These are phyloP conservation scores for Saturnispora ahearnii DNA, from an alignment of 805 yeast species.

Conservation along the genomic window DNA sequence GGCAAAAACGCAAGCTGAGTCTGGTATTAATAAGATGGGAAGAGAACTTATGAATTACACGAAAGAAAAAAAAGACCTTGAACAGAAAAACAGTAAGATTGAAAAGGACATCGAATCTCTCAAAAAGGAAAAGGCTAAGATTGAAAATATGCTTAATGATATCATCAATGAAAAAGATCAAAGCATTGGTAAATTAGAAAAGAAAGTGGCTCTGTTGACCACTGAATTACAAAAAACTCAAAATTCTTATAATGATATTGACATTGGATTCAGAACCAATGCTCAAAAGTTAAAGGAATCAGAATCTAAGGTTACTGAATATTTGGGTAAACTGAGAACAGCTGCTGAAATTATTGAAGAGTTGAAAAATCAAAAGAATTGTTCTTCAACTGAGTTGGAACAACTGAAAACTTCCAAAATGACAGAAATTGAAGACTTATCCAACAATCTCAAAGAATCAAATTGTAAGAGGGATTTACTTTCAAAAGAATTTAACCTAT, in stretches of 20 bases:
- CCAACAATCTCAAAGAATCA: slow-evolving; percentile 9
- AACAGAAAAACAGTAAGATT: slow-evolving; percentile 32
- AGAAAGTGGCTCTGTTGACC: slow-evolving; percentile 10
- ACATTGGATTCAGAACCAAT: slow-evolving; percentile 18
- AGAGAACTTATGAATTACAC: slow-evolving; percentile 65
- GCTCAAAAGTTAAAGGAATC: slow-evolving; percentile 19
- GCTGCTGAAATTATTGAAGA: slow-evolving; percentile 24
- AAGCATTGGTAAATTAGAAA: slow-evolving; percentile 18
- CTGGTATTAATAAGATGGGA: slow-evolving; percentile 85
- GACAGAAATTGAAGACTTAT: slow-evolving; percentile 9
- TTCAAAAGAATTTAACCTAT: neutral
- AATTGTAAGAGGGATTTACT: neutral
- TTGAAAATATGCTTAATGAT: slow-evolving; percentile 19
- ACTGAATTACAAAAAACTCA: slow-evolving; percentile 17
- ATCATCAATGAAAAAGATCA: slow-evolving; percentile 19
- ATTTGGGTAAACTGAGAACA: slow-evolving; percentile 16
- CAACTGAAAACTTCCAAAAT: slow-evolving; percentile 6
- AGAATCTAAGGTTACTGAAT: slow-evolving; percentile 17
- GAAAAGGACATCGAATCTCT: slow-evolving; percentile 33
- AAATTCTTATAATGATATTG: slow-evolving; percentile 21
- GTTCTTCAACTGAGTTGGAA: slow-evolving; percentile 13
- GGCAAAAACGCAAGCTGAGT: slow-evolving; percentile 49
- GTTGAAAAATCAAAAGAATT: slow-evolving; percentile 20
- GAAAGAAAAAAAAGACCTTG: slow-evolving; percentile 47
- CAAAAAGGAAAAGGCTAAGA: slow-evolving; percentile 26